Percentiles rank a stretch among this genome's conserved stretches.
phyloP scores from a whole-genome alignment of 2,329 filamentous ascomycete species.

The Sclerotiophoma versabilis region DNA sequence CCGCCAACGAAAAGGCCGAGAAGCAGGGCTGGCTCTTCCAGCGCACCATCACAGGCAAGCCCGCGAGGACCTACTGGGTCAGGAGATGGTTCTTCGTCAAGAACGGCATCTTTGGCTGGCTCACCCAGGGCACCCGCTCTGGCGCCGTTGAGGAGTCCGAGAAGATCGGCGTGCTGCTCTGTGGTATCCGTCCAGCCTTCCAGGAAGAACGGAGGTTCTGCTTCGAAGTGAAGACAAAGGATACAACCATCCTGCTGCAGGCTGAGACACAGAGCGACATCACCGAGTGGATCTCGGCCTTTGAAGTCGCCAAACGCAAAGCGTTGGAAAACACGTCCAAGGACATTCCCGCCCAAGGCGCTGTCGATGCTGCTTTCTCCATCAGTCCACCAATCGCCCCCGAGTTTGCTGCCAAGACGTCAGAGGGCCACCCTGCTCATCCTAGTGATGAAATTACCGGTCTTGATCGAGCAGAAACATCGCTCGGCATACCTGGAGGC shows the following conservation, averaged over 20 bases:
- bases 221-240: conserved; percentile 98
- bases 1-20: conserved; percentile 63
- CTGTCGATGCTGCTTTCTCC: conserved; percentile 80
- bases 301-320: conserved; percentile 92
- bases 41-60: conserved; percentile 82
- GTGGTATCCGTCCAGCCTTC: conserved; percentile 88
- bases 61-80: conserved; percentile 87
- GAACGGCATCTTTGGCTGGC: conserved; percentile 93
- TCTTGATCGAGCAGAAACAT: conserved; percentile 67
- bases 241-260: conserved; percentile 85
- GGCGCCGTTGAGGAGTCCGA: conserved; percentile 93
- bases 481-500: conserved; percentile 67
- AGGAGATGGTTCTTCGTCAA: conserved; percentile 96
- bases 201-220: conserved; percentile 95
- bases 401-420: conserved; percentile 84
- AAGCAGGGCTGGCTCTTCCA: conserved; percentile 97
- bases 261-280: conserved; percentile 91
- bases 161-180: conserved; percentile 92
- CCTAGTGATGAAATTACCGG: conserved; percentile 61
- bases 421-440: conserved; percentile 68
- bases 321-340: conserved; percentile 77
- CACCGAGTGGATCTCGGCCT: conserved; percentile 93
- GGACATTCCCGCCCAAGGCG: conserved; percentile 55
- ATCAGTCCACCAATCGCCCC: conserved; percentile 87
- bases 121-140: conserved; percentile 79